Conservation (phyloP, 352 stramenopile species). For the Phytophthora meadii region DNA sequence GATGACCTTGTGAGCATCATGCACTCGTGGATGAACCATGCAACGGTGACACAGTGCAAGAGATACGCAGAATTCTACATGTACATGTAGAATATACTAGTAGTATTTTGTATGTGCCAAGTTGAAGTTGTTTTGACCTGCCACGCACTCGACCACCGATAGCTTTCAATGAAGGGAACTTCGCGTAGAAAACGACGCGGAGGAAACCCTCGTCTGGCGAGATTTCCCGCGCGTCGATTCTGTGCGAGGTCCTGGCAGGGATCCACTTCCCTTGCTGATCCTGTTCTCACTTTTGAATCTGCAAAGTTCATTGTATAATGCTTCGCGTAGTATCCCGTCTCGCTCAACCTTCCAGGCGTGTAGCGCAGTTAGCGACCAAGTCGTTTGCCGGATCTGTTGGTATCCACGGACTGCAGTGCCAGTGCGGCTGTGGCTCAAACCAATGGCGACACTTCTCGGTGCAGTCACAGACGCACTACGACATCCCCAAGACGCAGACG, state of each 20-base stretch:
- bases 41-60: neutral
- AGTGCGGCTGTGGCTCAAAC: slow-evolving; percentile 5
- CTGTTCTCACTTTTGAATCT: slow-evolving; percentile 23
- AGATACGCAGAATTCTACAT: slow-evolving; percentile 3
- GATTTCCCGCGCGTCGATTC: slow-evolving; percentile 17
- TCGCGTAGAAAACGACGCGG: slow-evolving; percentile 10
- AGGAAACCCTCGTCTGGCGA: slow-evolving; percentile 17
- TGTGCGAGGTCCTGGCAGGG: slow-evolving; percentile 13
- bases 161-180: no score
- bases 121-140: slow-evolving; percentile 16
- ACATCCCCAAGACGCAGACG: slow-evolving; percentile 56
- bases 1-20: slow-evolving; percentile 4
- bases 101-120: slow-evolving; percentile 7
- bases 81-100: no score
- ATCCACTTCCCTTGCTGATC: slow-evolving; percentile 7
- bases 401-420: slow-evolving; percentile 12
- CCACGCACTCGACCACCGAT: neutral
- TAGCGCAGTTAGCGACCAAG: slow-evolving; percentile 27
- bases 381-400: slow-evolving; percentile 15
- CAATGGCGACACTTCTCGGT: slow-evolving; percentile 42
- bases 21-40: slow-evolving; percentile 14
- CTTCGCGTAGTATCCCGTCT: slow-evolving; percentile 37
- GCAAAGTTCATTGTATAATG: slow-evolving; percentile 15
- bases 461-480: slow-evolving; percentile 49
- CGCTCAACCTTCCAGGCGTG: slow-evolving; percentile 25